These are phyloP conservation scores for Letharia columbiana DNA, from an alignment of 495 filamentous ascomycete species.

Conservation along the genomic window DNA sequence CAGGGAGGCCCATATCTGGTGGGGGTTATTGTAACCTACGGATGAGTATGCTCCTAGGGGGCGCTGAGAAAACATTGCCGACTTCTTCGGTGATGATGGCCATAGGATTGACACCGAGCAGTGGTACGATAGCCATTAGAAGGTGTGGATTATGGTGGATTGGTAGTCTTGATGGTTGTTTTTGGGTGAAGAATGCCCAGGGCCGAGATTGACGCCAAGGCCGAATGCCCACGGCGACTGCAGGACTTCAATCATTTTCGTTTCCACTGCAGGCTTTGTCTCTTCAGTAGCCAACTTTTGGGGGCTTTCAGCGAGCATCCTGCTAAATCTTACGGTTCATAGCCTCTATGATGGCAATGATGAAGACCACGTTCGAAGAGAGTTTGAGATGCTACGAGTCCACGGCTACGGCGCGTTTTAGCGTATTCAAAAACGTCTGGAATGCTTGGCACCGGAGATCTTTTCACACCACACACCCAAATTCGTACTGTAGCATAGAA, in stretches of 20 bases:
- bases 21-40: slow-evolving; percentile 27
- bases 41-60: slow-evolving; percentile 37
- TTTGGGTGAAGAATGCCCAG: not conserved
- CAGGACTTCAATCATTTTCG: not conserved
- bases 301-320: not conserved
- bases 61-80: slow-evolving; percentile 40
- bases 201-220: not conserved
- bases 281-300: not conserved
- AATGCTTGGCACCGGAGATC: too few relatives aligned
- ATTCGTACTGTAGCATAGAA: too few relatives aligned
- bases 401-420: not conserved
- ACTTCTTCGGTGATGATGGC: slow-evolving; percentile 27
- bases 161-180: not conserved
- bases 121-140: not conserved
- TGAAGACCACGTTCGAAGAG: not conserved
- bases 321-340: not conserved
- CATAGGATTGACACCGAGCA: not conserved
- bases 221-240: not conserved
- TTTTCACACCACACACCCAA: too few relatives aligned
- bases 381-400: not conserved
- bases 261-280: not conserved
- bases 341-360: not conserved
- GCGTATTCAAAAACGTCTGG: too few relatives aligned
- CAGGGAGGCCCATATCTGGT: not conserved
- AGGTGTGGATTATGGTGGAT: not conserved